Conservation (phyloP, 2,329 filamentous ascomycete genomes). For the Chaetomium olivaceum region DNA sequence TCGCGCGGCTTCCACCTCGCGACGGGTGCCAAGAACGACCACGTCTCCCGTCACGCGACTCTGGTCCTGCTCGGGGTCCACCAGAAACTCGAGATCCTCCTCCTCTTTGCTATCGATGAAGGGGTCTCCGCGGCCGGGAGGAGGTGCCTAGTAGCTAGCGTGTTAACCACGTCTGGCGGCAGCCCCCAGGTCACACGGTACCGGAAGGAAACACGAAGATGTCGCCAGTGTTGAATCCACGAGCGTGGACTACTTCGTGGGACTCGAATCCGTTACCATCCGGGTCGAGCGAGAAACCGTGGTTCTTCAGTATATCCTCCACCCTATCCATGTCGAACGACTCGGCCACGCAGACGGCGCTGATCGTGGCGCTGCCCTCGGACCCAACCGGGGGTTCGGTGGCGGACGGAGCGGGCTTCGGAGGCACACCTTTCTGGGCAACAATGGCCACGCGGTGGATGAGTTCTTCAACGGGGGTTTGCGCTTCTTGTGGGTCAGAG, state of each 20-base stretch:
- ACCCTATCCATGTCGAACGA: constrained; percentile 65
- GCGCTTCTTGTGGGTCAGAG: constrained; percentile 42
- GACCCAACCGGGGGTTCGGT: constrained; percentile 29
- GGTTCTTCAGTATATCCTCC: constrained; percentile 55
- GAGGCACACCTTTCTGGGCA: constrained; percentile 64
- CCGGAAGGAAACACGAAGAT: constrained; percentile 96
- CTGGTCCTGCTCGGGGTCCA: constrained; percentile 70
- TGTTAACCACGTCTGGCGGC: constrained; percentile 69
- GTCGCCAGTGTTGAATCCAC: constrained; percentile 69
- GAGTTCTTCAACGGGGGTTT: constrained; percentile 65
- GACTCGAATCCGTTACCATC: constrained; percentile 62
- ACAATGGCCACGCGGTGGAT: constrained; percentile 82
- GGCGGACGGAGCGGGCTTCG: constrained; percentile 31
- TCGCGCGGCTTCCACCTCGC: constrained; percentile 49
- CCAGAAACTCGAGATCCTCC: constrained; percentile 85
- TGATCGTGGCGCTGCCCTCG: constrained; percentile 50
- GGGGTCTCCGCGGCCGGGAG: constrained; percentile 74
- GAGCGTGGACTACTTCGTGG: constrained; percentile 63
- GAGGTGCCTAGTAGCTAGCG: constrained; percentile 69
- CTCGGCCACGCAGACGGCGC: constrained; percentile 63
- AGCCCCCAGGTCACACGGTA: constrained; percentile 92
- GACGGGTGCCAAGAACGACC: constrained; percentile 81
- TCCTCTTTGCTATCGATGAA: constrained; percentile 73
- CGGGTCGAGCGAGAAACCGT: constrained; percentile 63
- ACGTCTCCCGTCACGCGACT: constrained; percentile 84